These are phyloP conservation scores for Brasenia schreberi DNA, from an alignment of 164 flowering plant genomes.

Conservation along the genomic window DNA sequence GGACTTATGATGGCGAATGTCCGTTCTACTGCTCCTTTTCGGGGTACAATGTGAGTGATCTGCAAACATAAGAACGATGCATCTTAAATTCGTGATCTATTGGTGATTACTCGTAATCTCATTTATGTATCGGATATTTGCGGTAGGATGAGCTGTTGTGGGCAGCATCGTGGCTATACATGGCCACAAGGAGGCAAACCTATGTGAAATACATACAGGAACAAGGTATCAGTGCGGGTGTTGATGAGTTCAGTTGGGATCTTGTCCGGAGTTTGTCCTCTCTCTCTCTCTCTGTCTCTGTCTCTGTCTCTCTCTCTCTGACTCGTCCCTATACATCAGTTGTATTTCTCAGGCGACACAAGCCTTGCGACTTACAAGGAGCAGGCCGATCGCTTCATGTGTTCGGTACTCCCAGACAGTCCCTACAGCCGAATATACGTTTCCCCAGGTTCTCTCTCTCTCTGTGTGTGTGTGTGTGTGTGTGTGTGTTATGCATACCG, in stretches of 20 bases:
- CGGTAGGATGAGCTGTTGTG: conserved; percentile 88
- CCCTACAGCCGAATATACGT: conserved; percentile 42
- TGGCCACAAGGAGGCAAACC: conserved; percentile 32
- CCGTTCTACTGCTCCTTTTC: conserved; percentile 93
- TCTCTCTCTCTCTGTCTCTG: neutral
- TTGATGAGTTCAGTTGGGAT: conserved; percentile 86
- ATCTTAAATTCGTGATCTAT: no score
- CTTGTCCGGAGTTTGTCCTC: conserved; percentile 38
- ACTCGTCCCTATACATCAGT: conserved; percentile 18
- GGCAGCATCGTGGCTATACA: conserved; percentile 92
- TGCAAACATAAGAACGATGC: no score
- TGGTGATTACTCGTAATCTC: no score
- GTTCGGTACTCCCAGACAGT: conserved; percentile 61
- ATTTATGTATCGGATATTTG: no score
- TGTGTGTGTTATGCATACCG: no score
- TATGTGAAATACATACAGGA: conserved; percentile 45
- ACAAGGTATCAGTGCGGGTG: conserved; percentile 44
- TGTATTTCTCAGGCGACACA: conserved; percentile 37
- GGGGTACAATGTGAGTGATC: conserved; percentile 55
- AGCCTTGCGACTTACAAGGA: conserved; percentile 28
- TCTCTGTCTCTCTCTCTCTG: neutral
- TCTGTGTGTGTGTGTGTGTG: neutral
- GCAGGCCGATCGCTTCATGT: conserved; percentile 62
- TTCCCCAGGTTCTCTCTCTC: conserved; percentile 45
- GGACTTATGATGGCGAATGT: conserved; percentile 85